A percentile compares a stretch with the other conserved stretches of the same genome.
Evolutionary conservation across 2,329 filamentous ascomycete species (phyloP).

Genomic region (Trichoderma koningiopsis): DNA sequence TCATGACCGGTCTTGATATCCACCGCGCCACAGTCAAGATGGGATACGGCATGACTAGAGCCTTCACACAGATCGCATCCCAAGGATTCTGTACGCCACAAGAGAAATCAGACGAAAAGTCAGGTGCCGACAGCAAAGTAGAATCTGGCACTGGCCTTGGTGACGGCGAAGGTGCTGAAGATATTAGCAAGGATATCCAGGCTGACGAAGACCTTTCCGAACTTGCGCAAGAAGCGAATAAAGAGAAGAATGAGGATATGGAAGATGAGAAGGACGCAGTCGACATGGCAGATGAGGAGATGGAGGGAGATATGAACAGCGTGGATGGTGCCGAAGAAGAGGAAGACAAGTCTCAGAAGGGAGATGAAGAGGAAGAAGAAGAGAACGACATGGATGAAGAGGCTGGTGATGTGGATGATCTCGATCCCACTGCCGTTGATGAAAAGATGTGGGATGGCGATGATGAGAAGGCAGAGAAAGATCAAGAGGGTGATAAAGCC

Average conservation of each 20-base stretch:
- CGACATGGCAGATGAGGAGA: slow-evolving; percentile 89
- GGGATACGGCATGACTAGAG: slow-evolving; percentile 72
- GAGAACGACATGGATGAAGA: slow-evolving; percentile 86
- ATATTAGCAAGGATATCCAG: slow-evolving; percentile 96
- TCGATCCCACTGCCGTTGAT: slow-evolving; percentile 87
- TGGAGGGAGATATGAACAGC: slow-evolving; percentile 79
- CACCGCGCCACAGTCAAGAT: slow-evolving; percentile 74
- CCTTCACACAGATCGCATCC: slow-evolving; percentile 75
- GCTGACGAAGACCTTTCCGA: slow-evolving; percentile 93
- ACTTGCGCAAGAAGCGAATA: slow-evolving; percentile 80
- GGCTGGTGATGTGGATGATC: slow-evolving; percentile 84
- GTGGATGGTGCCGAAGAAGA: slow-evolving; percentile 64
- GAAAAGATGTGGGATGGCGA: slow-evolving; percentile 99
- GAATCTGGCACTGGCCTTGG: slow-evolving; percentile 92
- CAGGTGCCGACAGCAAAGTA: slow-evolving; percentile 73
- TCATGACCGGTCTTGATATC: slow-evolving; percentile 61
- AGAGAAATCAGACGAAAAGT: slow-evolving; percentile 73
- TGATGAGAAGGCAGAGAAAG: slow-evolving; percentile 78
- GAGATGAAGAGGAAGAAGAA: slow-evolving; percentile 61
- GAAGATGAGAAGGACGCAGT: slow-evolving; percentile 82
- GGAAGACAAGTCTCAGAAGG: slow-evolving; percentile 61
- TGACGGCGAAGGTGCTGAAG: slow-evolving; percentile 91
- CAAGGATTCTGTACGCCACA: slow-evolving; percentile 91
- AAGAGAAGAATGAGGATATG: slow-evolving; percentile 65
- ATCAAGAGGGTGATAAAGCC: slow-evolving; percentile 73